Percentiles rank a stretch among this genome's conserved stretches.
Evolutionary conservation across 805 yeast genomes (phyloP).

Genomic region (Candida hungchunana): DNA sequence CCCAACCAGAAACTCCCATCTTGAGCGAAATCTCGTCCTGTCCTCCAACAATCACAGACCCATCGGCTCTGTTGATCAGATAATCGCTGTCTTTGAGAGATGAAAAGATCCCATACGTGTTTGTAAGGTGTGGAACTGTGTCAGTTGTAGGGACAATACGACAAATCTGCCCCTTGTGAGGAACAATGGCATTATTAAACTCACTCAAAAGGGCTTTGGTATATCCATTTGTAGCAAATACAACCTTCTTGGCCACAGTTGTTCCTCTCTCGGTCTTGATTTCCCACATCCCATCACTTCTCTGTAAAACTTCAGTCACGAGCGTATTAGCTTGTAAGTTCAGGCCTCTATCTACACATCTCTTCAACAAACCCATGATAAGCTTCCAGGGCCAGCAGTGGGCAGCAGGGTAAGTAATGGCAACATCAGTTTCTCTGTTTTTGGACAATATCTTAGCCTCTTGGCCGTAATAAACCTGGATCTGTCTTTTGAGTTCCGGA

Average conservation of each 20-base stretch:
- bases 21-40: not conserved
- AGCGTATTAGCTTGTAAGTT: constrained; percentile 39
- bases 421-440: constrained; percentile 84
- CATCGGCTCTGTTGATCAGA: not conserved
- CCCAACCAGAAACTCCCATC: not conserved
- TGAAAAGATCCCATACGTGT: constrained; percentile 7
- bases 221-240: constrained; percentile 30
- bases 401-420: constrained; percentile 42
- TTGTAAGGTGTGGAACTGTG: constrained; percentile 29
- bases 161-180: constrained; percentile 30
- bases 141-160: constrained; percentile 25
- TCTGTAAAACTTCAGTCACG: constrained; percentile 26
- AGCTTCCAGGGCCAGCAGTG: constrained; percentile 41
- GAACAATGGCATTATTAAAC: constrained; percentile 28
- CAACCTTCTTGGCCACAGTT: constrained; percentile 29
- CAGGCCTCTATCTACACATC: constrained; percentile 29
- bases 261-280: constrained; percentile 29
- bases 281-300: constrained; percentile 28
- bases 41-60: not conserved
- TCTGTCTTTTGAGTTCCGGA: constrained; percentile 23
- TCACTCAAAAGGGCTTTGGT: constrained; percentile 31
- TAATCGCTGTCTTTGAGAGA: not conserved
- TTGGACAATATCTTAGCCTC: constrained; percentile 47
- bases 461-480: constrained; percentile 30
- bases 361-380: constrained; percentile 29